phyloP scores from a whole-genome alignment of 106 monocot species.

The Allium fistulosum region DNA sequence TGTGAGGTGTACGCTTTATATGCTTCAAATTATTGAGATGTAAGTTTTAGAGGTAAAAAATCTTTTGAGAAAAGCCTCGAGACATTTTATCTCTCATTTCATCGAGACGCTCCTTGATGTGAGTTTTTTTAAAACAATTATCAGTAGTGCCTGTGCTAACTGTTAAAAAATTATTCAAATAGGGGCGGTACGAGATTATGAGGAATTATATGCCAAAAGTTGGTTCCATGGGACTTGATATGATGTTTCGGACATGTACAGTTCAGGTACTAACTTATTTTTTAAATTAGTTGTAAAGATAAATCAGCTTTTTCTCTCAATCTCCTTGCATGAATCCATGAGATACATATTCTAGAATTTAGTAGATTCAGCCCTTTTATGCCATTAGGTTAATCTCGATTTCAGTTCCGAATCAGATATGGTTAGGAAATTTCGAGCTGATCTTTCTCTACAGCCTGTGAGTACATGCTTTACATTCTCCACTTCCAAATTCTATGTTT shows the following conservation, averaged over 20 bases:
- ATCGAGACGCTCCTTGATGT: background rate
- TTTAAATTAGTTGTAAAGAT: background rate
- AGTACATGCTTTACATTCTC: conserved; percentile 10
- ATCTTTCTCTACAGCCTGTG: conserved; percentile 94
- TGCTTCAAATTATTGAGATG: no score
- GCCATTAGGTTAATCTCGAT: conserved; percentile 86
- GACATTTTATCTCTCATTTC: no score
- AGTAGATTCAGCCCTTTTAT: background rate
- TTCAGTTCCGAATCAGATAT: conserved; percentile 96
- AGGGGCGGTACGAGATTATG: conserved; percentile 99
- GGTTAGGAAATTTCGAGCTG: conserved; percentile 93
- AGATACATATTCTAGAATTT: no score
- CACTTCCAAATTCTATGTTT: background rate
- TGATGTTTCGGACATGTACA: conserved; percentile 99
- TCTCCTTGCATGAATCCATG: background rate
- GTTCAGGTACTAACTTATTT: conserved; percentile 58
- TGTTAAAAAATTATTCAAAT: conserved; percentile 1
- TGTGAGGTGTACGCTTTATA: no score
- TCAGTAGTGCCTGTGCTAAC: no score
- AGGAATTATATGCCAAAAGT: conserved; percentile 99
- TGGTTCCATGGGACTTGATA: conserved; percentile 92
- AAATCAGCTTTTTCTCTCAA: background rate
- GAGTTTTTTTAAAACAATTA: background rate
- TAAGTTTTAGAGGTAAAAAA: no score
- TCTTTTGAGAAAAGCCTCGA: no score